Evolutionary conservation across 2,329 filamentous ascomycete genomes (phyloP).

Genomic region (Phaeomoniella chlamydospora): DNA sequence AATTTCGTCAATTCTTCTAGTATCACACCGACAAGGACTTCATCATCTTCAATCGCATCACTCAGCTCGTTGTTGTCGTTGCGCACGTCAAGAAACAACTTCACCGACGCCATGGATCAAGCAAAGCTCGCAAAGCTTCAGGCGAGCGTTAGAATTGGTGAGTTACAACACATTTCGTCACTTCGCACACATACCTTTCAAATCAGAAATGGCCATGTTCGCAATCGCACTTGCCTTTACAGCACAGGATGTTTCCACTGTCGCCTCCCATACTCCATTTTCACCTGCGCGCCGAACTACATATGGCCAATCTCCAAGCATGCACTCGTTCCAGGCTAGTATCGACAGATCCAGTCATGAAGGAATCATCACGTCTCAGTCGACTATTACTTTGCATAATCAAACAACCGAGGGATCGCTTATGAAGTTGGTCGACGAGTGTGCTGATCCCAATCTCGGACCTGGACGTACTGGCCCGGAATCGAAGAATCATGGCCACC

Average conservation of each 20-base stretch:
- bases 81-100: neutral
- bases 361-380: constrained; percentile 1
- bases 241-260: constrained; percentile 2
- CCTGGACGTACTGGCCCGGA: neutral
- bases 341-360: too few species aligned
- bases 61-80: constrained; percentile 5
- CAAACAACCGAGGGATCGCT: neutral
- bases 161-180: constrained; percentile 29
- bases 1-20: constrained; percentile 1
- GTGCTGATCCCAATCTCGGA: neutral
- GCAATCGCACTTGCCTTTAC: constrained; percentile 1
- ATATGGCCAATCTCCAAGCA: neutral
- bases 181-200: constrained; percentile 3
- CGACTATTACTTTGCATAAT: neutral
- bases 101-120: constrained; percentile 43
- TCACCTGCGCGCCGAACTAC: too few species aligned
- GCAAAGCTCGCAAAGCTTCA: constrained; percentile 54
- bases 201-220: constrained; percentile 3
- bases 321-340: neutral
- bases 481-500: constrained; percentile 1
- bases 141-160: constrained; percentile 57
- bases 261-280: too few species aligned
- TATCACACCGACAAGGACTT: constrained; percentile 2
- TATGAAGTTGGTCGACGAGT: neutral
- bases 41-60: too few species aligned